phyloP scores from a whole-genome alignment of 1,284 basidiomycete species.

The Salmacisia buchloeana region DNA sequence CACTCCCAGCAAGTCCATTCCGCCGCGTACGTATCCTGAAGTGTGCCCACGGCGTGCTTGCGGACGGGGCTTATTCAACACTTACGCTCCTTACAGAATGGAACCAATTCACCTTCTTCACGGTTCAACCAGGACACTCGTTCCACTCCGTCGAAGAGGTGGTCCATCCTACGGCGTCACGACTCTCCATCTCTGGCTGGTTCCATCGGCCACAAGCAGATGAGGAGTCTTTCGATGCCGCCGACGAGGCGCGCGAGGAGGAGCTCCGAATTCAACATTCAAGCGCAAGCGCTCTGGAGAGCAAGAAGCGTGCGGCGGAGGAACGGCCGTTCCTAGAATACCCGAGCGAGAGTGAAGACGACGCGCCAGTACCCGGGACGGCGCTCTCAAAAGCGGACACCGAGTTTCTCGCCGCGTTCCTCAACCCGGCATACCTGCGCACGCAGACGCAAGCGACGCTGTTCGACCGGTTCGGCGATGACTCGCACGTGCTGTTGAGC shows the following conservation, averaged over 20 bases:
- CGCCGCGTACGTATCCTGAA: conserved; percentile 23
- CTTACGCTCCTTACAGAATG: conserved; percentile 63
- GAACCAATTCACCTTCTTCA: conserved; percentile 97
- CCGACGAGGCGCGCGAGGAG: conserved; percentile 55
- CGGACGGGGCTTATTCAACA: background rate
- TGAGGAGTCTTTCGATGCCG: conserved; percentile 72
- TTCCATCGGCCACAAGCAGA: conserved; percentile 79
- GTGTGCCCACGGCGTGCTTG: background rate
- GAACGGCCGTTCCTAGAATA: conserved; percentile 59
- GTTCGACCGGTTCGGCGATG: conserved; percentile 73
- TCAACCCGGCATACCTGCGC: conserved; percentile 86
- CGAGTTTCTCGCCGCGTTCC: conserved; percentile 57
- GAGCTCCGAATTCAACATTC: conserved; percentile 38
- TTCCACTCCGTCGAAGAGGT: conserved; percentile 98
- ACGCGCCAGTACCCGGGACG: conserved; percentile 42
- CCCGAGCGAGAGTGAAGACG: background rate
- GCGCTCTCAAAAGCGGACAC: conserved; percentile 33
- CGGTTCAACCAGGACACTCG: conserved; percentile 74
- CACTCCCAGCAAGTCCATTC: conserved; percentile 36
- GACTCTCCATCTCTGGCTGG: conserved; percentile 88
- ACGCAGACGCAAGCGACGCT: conserved; percentile 73
- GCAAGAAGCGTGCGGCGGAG: conserved; percentile 55
- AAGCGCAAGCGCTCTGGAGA: conserved; percentile 16
- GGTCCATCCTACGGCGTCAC: conserved; percentile 33
- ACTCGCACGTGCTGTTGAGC: conserved; percentile 72